phyloP scores from a whole-genome alignment of 352 stramenopile species.

The Pythium diclinum region DNA sequence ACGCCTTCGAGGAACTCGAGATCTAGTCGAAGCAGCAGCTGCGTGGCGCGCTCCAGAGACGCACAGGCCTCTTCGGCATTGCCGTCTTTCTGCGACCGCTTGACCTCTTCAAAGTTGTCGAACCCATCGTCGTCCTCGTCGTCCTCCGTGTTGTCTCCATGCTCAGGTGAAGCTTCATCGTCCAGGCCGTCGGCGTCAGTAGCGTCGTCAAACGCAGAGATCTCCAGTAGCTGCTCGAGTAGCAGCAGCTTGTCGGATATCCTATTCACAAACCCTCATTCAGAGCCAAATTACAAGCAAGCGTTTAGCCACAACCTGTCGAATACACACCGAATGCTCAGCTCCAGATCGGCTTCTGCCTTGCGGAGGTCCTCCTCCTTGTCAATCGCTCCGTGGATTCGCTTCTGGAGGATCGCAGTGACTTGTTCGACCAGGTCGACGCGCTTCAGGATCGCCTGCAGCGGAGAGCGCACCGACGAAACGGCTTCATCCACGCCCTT shows the following conservation, averaged over 20 bases:
- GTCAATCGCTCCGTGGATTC: slow-evolving; percentile 50
- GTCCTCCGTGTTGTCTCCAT: slow-evolving; percentile 16
- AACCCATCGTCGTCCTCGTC: slow-evolving; percentile 58
- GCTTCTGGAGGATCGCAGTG: slow-evolving; percentile 54
- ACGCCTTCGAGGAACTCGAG: slow-evolving; percentile 70
- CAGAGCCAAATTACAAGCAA: neutral
- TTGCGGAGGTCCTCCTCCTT: slow-evolving; percentile 43
- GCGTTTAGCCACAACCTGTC: neutral
- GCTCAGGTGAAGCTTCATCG: neutral
- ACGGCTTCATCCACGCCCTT: slow-evolving; percentile 86
- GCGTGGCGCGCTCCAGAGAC: slow-evolving; percentile 68
- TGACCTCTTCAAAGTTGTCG: slow-evolving; percentile 68
- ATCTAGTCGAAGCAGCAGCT: slow-evolving; percentile 73
- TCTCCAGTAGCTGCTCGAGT: slow-evolving; percentile 74
- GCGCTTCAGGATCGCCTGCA: slow-evolving; percentile 73
- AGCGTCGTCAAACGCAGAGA: slow-evolving; percentile 33
- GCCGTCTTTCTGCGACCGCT: slow-evolving; percentile 30
- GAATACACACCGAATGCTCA: slow-evolving; percentile 48
- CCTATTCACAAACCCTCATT: slow-evolving; percentile 6
- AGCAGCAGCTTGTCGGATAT: slow-evolving; percentile 77
- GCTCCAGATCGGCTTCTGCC: slow-evolving; percentile 44
- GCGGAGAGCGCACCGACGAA: slow-evolving; percentile 66
- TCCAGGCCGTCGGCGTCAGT: neutral
- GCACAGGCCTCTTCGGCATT: slow-evolving; percentile 60
- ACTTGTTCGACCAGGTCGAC: slow-evolving; percentile 67